Conservation (phyloP, 1,284 basidiomycete genomes). For the Ceratobasidium sp. region DNA sequence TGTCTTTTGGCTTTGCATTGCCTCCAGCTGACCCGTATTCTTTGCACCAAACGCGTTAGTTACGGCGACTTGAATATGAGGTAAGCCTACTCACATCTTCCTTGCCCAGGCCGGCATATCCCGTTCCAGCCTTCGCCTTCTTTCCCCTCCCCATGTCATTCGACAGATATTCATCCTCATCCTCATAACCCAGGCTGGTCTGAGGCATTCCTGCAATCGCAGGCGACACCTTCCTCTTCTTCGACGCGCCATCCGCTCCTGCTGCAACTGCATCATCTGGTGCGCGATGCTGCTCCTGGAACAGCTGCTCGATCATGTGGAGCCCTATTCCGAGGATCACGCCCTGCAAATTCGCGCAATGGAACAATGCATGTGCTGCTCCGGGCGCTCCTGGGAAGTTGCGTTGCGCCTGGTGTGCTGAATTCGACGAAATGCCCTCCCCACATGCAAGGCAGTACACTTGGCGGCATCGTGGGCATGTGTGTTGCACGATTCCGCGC, state of each 20-base stretch:
- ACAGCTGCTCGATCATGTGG: slow-evolving; percentile 77
- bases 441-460: slow-evolving; percentile 87
- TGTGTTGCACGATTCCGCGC: slow-evolving; percentile 64
- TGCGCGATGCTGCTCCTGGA: slow-evolving; percentile 66
- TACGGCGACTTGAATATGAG: neutral
- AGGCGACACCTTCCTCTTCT: slow-evolving; percentile 50
- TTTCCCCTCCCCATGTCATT: slow-evolving; percentile 59
- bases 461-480: slow-evolving; percentile 71
- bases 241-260: slow-evolving; percentile 52
- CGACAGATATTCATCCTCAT: slow-evolving; percentile 61
- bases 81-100: slow-evolving; percentile 75
- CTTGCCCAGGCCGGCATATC: slow-evolving; percentile 80
- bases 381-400: slow-evolving; percentile 25
- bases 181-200: slow-evolving; percentile 63
- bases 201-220: slow-evolving; percentile 51
- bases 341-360: slow-evolving; percentile 88
- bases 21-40: slow-evolving; percentile 81
- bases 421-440: slow-evolving; percentile 66
- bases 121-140: slow-evolving; percentile 78
- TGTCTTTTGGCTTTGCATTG: slow-evolving; percentile 70
- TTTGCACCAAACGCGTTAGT: slow-evolving; percentile 51
- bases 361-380: slow-evolving; percentile 73
- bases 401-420: slow-evolving; percentile 50
- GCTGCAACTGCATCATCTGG: slow-evolving; percentile 55
- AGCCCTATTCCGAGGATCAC: slow-evolving; percentile 86